Evolutionary conservation across 495 filamentous ascomycete species (phyloP), one percentile per base, ranked within the genome.

Genomic region (Lindgomyces ingoldianus): DNA sequence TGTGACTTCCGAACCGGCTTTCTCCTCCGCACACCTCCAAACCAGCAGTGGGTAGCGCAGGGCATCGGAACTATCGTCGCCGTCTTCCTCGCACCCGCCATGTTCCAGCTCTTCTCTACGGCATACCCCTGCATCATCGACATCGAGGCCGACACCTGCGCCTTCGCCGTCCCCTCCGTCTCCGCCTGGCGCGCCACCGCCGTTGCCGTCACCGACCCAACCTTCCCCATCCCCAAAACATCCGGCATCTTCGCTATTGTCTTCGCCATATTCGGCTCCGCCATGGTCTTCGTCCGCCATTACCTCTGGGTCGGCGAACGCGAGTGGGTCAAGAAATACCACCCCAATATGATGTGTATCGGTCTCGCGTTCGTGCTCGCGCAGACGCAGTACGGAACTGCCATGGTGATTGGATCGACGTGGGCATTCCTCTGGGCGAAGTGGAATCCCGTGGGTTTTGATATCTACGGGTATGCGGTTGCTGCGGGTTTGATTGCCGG

Each of bases 401-500:
- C 87, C 26, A 81, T 85, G 70, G 71, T 82, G 22, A 79, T 86
- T 14, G 86, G 86, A 14, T 81, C 86, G 12, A 78, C 81, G 42
- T 54, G 80, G 48, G 82, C 85, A n/a, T 78, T 74, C 21, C 4
- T 80, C 57, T 89, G 86, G 86, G 77, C 74, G 30, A 88, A 83
- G 77, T 81, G 75, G 68, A 81, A 75, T 59, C 74, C 83, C 6
- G 73, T 72, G 41, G 77, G 72, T 56, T 89, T 85, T 65, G 86
- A 87, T 41, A 73, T 83, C 30, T 85, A 85, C 59, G 84, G 83
- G n/a, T 88, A 86, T 67, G 84, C 84, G 8, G 77, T 88, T 46
- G 86, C 86, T 22, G 86, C 86, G 14, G 86, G 86, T 24, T 77
- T 87, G 66, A 87, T 89, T 73, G 85, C 86, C 3, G 86, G 86